Conservation (phyloP, 306 rosid species). For the Cercis canadensis region DNA sequence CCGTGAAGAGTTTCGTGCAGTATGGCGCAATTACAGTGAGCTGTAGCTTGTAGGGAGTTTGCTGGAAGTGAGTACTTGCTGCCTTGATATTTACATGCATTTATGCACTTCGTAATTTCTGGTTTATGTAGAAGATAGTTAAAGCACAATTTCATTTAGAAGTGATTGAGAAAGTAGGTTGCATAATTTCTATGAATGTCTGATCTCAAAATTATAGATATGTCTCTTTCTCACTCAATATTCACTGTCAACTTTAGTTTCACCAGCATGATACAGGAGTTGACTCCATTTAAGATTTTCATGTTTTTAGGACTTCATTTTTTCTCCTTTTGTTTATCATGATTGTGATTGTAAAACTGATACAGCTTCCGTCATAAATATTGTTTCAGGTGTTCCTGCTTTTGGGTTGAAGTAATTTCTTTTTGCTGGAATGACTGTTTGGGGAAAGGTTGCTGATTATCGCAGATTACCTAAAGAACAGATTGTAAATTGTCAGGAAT, state of each 20-base stretch:
- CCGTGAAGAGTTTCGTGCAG: conserved; percentile 98
- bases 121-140: conserved; percentile 3
- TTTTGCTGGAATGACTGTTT: conserved; percentile 39
- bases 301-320: no score
- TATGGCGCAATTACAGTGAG: conserved; percentile 99
- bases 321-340: conserved; percentile 30
- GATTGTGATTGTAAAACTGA: conserved; percentile 46
- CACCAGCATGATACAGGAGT: conserved; percentile 1
- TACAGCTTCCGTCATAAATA: conserved; percentile 37
- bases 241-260: neutral
- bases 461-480: conserved; percentile 48
- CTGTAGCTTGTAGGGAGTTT: conserved; percentile 55
- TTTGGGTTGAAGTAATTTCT: conserved; percentile 44
- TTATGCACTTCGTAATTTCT: conserved; percentile 4
- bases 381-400: conserved; percentile 50
- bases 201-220: conserved; percentile 1
- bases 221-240: conserved; percentile 6
- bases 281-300: no score
- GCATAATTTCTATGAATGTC: neutral
- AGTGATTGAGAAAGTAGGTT: conserved; percentile 23
- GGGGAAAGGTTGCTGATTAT: conserved; percentile 48
- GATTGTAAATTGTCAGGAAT: conserved; percentile 59
- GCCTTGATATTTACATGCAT: conserved; percentile 22
- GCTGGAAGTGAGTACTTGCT: conserved; percentile 57
- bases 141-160: neutral